A percentile compares a stretch with the other conserved stretches of the same genome.
Conservation (phyloP, 2,329 filamentous ascomycete genomes). For the Pseudopithomyces maydicus region DNA sequence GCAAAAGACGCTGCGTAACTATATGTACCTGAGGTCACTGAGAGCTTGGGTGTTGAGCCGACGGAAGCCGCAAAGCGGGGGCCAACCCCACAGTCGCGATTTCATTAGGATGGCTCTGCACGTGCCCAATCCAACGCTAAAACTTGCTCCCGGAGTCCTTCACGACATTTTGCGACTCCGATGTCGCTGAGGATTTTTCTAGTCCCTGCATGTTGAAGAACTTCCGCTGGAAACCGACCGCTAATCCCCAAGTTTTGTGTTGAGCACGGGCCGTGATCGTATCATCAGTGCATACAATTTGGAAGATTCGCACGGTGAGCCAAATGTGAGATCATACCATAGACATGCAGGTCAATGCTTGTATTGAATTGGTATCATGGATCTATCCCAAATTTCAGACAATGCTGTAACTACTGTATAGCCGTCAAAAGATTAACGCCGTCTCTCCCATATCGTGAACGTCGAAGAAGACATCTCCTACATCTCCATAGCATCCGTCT, state of each 20-base stretch:
- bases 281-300: neutral
- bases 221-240: neutral
- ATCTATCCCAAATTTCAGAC: neutral
- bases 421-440: constrained; percentile 3
- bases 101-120: neutral
- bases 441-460: neutral
- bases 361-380: constrained; percentile 13
- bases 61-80: constrained; percentile 23
- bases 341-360: neutral
- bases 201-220: neutral
- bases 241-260: neutral
- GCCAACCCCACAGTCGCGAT: constrained; percentile 9
- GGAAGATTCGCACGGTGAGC: too few species aligned
- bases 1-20: constrained; percentile 1
- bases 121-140: constrained; percentile 3
- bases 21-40: constrained; percentile 17
- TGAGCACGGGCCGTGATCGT: neutral
- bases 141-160: neutral
- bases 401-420: neutral
- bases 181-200: constrained; percentile 7
- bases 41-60: constrained; percentile 16
- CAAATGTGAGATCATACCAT: neutral
- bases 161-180: constrained; percentile 2
- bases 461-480: constrained; percentile 1
- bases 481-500: constrained; percentile 44